Evolutionary conservation across 2,329 filamentous ascomycete genomes (phyloP), one percentile per base, ranked within the genome.

Genomic region (Fusarium musae): DNA sequence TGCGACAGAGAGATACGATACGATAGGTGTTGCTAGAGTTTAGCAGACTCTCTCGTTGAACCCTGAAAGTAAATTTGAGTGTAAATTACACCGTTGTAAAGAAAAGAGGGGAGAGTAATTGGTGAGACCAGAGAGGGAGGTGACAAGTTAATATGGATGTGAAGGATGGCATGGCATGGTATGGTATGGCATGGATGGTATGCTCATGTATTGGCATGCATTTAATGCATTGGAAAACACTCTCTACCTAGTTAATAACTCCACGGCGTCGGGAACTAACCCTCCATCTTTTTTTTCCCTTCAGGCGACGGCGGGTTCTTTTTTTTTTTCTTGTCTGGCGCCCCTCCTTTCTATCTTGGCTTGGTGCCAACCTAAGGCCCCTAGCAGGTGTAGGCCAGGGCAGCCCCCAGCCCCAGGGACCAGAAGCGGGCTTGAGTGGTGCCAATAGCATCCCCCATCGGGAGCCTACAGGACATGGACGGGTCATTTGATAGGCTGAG

Each of bases 401-500:
- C 21, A 47, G 39, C 30, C 47, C 46, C 30, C 54, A 47, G 40
- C 30, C 61, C 12, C 39, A 64, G 61, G 49, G 63, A 59, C 62
- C 63, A 49, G 49, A 59, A 46, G 47, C 50, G 37, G 49, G 30
- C 37, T 40, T 43, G 53, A 59, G 53, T 58, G 70, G 61, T 73
- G 54, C 60, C 67, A 70, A 70, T 71, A 46, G 44, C 50, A 62
- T 59, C 46, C 72, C 54, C 36, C 26, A 63, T 71, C 67, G 71
- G 71, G 58, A 74, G 70, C 57, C 54, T 74, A 71, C 70, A 59
- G 53, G 46, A 23, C 54, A 26, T 39, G 30, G 28, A 36, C 50
- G 39, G 50, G 72, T 23, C 59, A 42, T 47, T 74, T 74, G 58
- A 73, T 73, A 74, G 71, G 71, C 62, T 72, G 49, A 37, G 19